Percentiles rank a stretch among this genome's conserved stretches.
phyloP scores from a whole-genome alignment of 2,329 filamentous ascomycete species.

The Cladosporium sp. region DNA sequence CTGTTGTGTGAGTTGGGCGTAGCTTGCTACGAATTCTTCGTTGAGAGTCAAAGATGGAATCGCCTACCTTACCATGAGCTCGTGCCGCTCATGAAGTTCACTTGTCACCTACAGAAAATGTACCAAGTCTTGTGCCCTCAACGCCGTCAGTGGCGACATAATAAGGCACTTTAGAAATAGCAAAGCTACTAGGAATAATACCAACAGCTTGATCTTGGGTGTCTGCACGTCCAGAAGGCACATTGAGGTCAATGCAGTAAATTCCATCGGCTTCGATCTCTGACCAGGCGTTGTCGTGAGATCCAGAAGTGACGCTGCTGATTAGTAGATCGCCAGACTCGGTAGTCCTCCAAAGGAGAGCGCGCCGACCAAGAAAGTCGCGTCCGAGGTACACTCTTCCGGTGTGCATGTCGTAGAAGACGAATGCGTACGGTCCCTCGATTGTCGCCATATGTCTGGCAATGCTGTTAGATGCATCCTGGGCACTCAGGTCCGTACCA shows the following conservation, averaged over 20 bases:
- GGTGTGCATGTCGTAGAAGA: constrained; percentile 69
- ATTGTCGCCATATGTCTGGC: constrained; percentile 23
- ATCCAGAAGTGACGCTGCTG: constrained; percentile 67
- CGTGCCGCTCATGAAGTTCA: constrained; percentile 4
- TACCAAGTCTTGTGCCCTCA: background rate
- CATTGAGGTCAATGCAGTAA: constrained; percentile 62
- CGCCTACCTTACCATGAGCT: constrained; percentile 38
- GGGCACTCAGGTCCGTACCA: too few species aligned
- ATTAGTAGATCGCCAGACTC: constrained; percentile 58
- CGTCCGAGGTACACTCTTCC: constrained; percentile 75
- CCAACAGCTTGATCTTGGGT: background rate
- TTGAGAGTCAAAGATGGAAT: constrained; percentile 34
- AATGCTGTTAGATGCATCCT: background rate
- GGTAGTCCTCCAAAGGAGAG: constrained; percentile 63
- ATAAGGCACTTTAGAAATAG: constrained; percentile 8
- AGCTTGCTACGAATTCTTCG: constrained; percentile 22
- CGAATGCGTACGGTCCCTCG: constrained; percentile 81
- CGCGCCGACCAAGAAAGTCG: constrained; percentile 84
- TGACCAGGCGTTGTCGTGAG: constrained; percentile 56
- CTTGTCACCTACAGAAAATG: constrained; percentile 12
- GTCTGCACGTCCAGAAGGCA: background rate
- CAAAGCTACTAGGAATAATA: background rate
- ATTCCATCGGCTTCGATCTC: constrained; percentile 87
- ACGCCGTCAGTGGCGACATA: background rate
- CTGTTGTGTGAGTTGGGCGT: constrained; percentile 20